Evolutionary conservation across 495 filamentous ascomycete species (phyloP), one percentile per base, ranked within the genome.

Genomic region (Melanomma pulvis-pyrius): DNA sequence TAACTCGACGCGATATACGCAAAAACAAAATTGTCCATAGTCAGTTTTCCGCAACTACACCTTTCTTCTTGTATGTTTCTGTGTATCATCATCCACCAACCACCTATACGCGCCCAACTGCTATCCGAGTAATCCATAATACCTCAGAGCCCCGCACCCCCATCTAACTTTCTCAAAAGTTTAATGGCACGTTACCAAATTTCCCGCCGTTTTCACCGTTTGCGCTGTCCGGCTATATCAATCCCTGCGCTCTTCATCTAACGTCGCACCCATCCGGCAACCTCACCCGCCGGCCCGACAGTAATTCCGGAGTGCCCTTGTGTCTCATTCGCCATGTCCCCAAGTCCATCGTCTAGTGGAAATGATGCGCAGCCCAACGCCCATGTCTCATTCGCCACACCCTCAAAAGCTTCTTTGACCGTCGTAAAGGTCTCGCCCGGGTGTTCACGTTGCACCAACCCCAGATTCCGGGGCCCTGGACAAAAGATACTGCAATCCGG

Each of bases 221-320:
- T 56, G 19, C 1, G 39, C 39, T 25, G 19, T 68, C 57, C 58
- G 50, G 50, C 65, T 61, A 68, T 60, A 36, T 59, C 1, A 21
- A 62, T 54, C 57, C 58, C 59, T 62, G 57, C 51, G 39, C 24
- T 2, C 4, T 53, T 68, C 65, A 68, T 68, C 26, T 68, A 68
- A 30, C 28, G 2, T 17, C 24, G 52, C 50, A 44, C 61, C 67
- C 7, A 58, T 49, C 22, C 67, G 67, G 61, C 29, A 49, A 65
- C 67, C 62, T 61, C 67, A 65, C 11, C 61, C 67, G 67, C 7
- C 67, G 67, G 67, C 30, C 67, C 67, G 67, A 56, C 56, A 61
- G 61, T 65, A 60, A 51, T 46, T 59, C 67, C 67, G 67, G 25
- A 17, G 12, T 13, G 17, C 47, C 4, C 36, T 36, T n/a, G 15